A percentile compares a stretch with the other conserved stretches of the same genome.
These are phyloP conservation scores for Mycena capillaripes DNA, from an alignment of 768 basidiomycete genomes.

Conservation along the genomic window DNA sequence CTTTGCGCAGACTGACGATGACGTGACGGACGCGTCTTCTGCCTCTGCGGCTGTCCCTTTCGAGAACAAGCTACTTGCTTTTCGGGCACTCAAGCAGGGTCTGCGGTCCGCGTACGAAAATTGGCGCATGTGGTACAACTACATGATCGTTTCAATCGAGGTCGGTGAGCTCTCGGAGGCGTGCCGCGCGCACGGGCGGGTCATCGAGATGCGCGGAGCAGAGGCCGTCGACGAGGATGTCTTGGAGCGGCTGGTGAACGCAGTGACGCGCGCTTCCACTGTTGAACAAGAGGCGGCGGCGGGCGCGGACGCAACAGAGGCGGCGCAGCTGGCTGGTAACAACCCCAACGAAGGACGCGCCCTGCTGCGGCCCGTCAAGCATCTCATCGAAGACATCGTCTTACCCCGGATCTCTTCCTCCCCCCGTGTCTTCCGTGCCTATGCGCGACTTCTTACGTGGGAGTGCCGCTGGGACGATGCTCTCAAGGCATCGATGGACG, in stretches of 20 bases:
- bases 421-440: slow-evolving; percentile 84
- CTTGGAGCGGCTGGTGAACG: slow-evolving; percentile 89
- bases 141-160: slow-evolving; percentile 93
- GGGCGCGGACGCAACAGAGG: slow-evolving; percentile 34
- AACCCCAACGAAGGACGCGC: slow-evolving; percentile 78
- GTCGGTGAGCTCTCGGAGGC: slow-evolving; percentile 94
- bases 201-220: slow-evolving; percentile 83
- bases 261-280: slow-evolving; percentile 73
- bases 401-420: slow-evolving; percentile 84
- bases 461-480: slow-evolving; percentile 82
- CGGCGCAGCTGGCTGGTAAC: slow-evolving; percentile 36
- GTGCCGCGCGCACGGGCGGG: slow-evolving; percentile 82
- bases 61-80: slow-evolving; percentile 88
- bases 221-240: slow-evolving; percentile 87
- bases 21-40: slow-evolving; percentile 35
- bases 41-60: slow-evolving; percentile 62
- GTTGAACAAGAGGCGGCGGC: slow-evolving; percentile 54
- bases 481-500: slow-evolving; percentile 86
- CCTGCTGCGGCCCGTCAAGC: slow-evolving; percentile 73
- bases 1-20: slow-evolving; percentile 8
- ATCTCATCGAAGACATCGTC: slow-evolving; percentile 83
- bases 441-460: slow-evolving; percentile 86
- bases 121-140: slow-evolving; percentile 99
- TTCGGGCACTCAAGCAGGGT: slow-evolving; percentile 93
- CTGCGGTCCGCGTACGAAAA: slow-evolving; percentile 88